A percentile compares a stretch with the other conserved stretches of the same genome.
These are phyloP conservation scores for Paramyrothecium roridum DNA, from an alignment of 2,329 filamentous ascomycete species.

Conservation along the genomic window DNA sequence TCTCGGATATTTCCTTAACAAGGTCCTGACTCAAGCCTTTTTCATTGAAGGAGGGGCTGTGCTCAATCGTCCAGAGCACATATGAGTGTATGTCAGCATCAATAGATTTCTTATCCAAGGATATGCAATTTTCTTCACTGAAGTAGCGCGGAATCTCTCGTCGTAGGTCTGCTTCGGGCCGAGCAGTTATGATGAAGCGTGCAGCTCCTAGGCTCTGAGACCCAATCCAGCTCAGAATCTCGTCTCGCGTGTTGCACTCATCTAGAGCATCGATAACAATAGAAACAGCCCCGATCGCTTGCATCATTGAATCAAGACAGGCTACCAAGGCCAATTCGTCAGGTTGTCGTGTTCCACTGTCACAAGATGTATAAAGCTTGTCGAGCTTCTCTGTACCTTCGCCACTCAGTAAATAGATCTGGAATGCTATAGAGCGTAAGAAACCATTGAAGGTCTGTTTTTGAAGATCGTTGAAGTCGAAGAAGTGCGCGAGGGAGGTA, in stretches of 20 bases:
- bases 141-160: slow-evolving; percentile 5
- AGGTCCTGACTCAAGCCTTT: slow-evolving; percentile 9
- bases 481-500: slow-evolving; percentile 10
- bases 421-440: slow-evolving; percentile 10
- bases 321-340: background rate
- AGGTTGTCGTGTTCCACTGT: background rate
- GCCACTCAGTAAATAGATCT: slow-evolving; percentile 10
- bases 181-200: slow-evolving; percentile 11
- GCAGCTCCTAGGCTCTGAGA: background rate
- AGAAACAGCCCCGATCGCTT: background rate
- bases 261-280: slow-evolving; percentile 19
- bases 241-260: slow-evolving; percentile 12
- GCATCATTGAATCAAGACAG: slow-evolving; percentile 13
- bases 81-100: slow-evolving; percentile 13
- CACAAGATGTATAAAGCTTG: background rate
- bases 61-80: slow-evolving; percentile 8
- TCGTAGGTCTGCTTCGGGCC: slow-evolving; percentile 14
- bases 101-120: slow-evolving; percentile 9
- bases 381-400: background rate
- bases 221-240: slow-evolving; percentile 14
- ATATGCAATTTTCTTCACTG: slow-evolving; percentile 10
- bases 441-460: slow-evolving; percentile 14
- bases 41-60: slow-evolving; percentile 10
- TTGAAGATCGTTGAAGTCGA: slow-evolving; percentile 13
- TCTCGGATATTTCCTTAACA: slow-evolving; percentile 3